phyloP scores from a whole-genome alignment of 1,284 basidiomycete genomes.

The Chiua sp. region DNA sequence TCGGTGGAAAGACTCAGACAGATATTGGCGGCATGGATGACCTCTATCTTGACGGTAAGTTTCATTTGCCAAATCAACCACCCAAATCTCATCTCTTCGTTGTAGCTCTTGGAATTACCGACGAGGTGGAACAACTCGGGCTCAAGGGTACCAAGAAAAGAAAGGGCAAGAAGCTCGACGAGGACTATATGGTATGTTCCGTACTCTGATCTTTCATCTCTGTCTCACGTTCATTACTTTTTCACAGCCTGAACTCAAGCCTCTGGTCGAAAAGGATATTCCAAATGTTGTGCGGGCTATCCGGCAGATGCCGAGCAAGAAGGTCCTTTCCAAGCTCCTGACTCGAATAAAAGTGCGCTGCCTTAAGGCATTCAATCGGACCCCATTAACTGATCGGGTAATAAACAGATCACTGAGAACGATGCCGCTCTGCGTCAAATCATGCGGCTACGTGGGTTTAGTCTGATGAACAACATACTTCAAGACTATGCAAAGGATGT shows the following conservation, averaged over 20 bases:
- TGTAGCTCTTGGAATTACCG: slow-evolving; percentile 92
- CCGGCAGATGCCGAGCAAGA: slow-evolving; percentile 86
- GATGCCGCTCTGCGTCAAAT: slow-evolving; percentile 81
- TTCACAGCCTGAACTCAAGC: slow-evolving; percentile 69
- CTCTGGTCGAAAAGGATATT: slow-evolving; percentile 81
- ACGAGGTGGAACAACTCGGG: slow-evolving; percentile 82
- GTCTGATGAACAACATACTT: slow-evolving; percentile 89
- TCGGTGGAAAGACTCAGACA: slow-evolving; percentile 99
- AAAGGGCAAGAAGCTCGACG: slow-evolving; percentile 92
- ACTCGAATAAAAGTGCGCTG: slow-evolving; percentile 79
- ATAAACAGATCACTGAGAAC: slow-evolving; percentile 81
- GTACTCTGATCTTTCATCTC: not conserved
- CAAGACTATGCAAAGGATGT: slow-evolving; percentile 79
- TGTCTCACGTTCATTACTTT: not conserved
- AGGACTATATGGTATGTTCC: slow-evolving; percentile 81
- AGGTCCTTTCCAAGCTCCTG: slow-evolving; percentile 85
- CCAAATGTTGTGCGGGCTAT: slow-evolving; percentile 93
- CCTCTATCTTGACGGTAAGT: slow-evolving; percentile 87
- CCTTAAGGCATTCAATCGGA: not conserved
- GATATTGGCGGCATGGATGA: slow-evolving; percentile 96
- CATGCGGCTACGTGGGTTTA: slow-evolving; percentile 94
- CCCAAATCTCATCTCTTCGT: slow-evolving; percentile 1
- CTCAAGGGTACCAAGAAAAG: slow-evolving; percentile 92
- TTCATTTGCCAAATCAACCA: not conserved
- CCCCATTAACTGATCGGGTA: not conserved